Conservation (phyloP, 1,139 yeast genomes). For the Pneumocystis wakefieldiae region DNA sequence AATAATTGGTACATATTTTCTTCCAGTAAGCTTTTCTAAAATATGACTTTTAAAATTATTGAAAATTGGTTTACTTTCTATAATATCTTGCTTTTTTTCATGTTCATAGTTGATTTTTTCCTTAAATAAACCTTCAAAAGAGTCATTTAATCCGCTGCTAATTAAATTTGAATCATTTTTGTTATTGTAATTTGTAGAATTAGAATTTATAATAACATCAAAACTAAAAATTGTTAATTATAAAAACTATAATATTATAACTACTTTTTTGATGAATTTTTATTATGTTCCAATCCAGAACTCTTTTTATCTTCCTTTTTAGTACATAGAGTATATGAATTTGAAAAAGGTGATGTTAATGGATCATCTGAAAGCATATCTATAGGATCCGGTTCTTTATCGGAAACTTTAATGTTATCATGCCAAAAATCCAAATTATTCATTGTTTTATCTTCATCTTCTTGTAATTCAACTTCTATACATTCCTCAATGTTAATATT, state of each 20-base stretch:
- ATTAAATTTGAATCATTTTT: neutral
- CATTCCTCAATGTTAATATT: neutral
- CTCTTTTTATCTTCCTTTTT: neutral
- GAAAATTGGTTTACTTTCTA: neutral
- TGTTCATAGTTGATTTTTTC: neutral
- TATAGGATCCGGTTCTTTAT: neutral
- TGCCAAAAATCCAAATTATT: neutral
- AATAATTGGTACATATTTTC: constrained; percentile 14
- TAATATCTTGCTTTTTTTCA: neutral
- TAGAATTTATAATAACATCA: neutral
- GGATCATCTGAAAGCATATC: neutral
- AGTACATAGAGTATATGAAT: neutral
- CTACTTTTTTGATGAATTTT: neutral
- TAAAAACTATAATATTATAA: neutral
- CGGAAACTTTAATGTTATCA: neutral
- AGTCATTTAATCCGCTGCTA: neutral
- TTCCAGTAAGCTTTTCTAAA: constrained; percentile 12
- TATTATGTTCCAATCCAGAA: too few species aligned
- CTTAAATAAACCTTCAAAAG: neutral
- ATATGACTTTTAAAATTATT: constrained; percentile 10
- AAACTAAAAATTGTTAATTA: neutral
- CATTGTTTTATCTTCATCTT: neutral
- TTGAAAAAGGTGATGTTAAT: neutral
- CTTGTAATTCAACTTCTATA: neutral
- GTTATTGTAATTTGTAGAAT: neutral